phyloP scores from a whole-genome alignment of 257 asterid species.

The Lycium ferocissimum region DNA sequence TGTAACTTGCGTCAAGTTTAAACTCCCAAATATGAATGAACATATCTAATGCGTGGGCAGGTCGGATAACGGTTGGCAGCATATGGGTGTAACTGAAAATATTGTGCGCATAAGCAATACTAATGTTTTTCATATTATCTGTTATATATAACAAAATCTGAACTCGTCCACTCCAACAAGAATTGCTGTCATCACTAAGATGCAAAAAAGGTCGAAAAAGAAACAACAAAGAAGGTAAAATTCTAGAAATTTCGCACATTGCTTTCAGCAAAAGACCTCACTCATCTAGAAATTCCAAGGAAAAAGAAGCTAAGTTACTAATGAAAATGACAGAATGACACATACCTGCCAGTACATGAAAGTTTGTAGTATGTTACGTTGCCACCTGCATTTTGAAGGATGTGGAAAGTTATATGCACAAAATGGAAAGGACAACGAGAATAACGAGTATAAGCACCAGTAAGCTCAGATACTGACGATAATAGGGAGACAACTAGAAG shows the following conservation, averaged over 20 bases:
- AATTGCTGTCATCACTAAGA: neutral
- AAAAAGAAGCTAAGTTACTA: constrained; percentile 12
- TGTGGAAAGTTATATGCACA: constrained; percentile 17
- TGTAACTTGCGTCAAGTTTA: neutral
- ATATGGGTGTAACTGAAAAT: neutral
- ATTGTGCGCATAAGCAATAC: neutral
- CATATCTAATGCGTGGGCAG: neutral
- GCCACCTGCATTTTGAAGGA: constrained; percentile 72
- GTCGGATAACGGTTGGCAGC: neutral
- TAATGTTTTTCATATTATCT: neutral
- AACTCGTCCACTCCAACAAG: neutral
- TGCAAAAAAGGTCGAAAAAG: neutral
- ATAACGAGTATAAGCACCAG: constrained; percentile 44
- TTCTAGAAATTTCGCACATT: neutral
- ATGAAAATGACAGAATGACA: constrained; percentile 22
- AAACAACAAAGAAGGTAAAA: neutral
- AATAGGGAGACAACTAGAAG: constrained; percentile 22
- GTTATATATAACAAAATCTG: neutral
- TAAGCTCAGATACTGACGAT: neutral
- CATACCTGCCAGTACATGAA: constrained; percentile 96
- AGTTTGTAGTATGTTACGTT: constrained; percentile 81
- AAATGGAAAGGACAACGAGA: constrained; percentile 12
- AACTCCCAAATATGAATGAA: neutral
- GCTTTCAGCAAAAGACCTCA: neutral
- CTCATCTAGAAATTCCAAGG: constrained; percentile 11